Evolutionary conservation across 2,329 filamentous ascomycete genomes (phyloP), one percentile per base, ranked within the genome.

Genomic region (Botrytis cinerea): DNA sequence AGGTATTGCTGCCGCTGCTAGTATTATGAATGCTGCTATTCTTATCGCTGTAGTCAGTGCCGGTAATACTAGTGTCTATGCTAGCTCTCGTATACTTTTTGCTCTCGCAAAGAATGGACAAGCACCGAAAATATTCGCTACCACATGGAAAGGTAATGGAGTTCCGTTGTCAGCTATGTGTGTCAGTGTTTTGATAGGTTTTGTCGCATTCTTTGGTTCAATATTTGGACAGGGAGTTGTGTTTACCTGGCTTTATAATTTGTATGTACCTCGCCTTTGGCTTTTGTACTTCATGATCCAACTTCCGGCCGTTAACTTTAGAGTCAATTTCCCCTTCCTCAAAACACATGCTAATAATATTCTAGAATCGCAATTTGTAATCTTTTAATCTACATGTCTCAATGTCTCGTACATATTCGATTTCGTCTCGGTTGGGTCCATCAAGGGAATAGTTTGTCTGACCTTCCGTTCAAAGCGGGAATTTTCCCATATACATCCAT

Each of bases 1-100:
- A 38, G 92, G 92, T 1, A 94, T 91, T 87, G 82, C 91, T 71
- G 89, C 88, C 40, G 92, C 91, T 73, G 91, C 92, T 1, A 89
- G 94, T 79, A 86, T 95, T 1, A 92, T 95, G 84, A 95, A 95
- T 77, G 91, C 90, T 59, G 91, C 93, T 78, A 93, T 93, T 78
- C 86, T 95, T 68, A 84, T 93, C 20, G 93, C 92, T 22, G 92
- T 92, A 70, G 84, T 93, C 57, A 90, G 87, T 0, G 91, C 92
- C n/a, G 87, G 91, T 77, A 95, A 95, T 82, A 90, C 88, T 70
- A 92, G 90, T 20, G 91, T 69, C 14, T 95, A 94, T 81, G 93
- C 95, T 77, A 89, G 89, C 64, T 92, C 91, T 6, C 88, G 93
- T 35, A 94, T 92, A 0, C 83, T 95, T 1, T 83, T 94, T 0